phyloP scores from a whole-genome alignment of 2,329 filamentous ascomycete species.

The Monosporascus sp. region DNA sequence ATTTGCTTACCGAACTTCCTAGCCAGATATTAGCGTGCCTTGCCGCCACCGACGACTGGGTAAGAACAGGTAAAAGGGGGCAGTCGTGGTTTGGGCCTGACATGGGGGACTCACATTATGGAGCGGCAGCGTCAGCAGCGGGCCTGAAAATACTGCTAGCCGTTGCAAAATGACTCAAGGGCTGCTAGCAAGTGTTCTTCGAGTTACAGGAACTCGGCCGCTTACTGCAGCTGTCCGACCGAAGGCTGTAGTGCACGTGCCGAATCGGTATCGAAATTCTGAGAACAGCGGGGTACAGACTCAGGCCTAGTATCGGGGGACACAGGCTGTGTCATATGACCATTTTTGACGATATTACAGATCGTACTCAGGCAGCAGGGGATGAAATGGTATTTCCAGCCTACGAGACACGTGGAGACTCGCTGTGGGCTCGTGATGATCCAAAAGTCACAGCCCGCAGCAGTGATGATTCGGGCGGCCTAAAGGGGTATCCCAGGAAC shows the following conservation, averaged over 20 bases:
- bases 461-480: background rate
- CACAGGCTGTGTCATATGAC: background rate
- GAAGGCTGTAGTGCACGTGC: background rate
- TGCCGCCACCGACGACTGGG: background rate
- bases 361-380: background rate
- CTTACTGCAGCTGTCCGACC: background rate
- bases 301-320: background rate
- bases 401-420: background rate
- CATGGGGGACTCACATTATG: slow-evolving; percentile 30
- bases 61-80: background rate
- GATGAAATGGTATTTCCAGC: background rate
- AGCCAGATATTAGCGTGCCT: slow-evolving; percentile 18
- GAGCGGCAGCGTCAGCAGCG: slow-evolving; percentile 19
- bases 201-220: background rate
- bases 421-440: background rate
- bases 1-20: slow-evolving; percentile 99
- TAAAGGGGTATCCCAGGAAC: background rate
- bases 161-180: slow-evolving; percentile 7
- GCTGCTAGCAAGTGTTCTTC: slow-evolving; percentile 2
- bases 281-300: background rate
- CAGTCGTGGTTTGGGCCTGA: background rate
- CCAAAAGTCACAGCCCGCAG: background rate
- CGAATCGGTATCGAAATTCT: background rate
- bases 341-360: background rate
- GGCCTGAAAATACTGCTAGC: slow-evolving; percentile 20